Percentiles rank a stretch among this genome's conserved stretches.
Evolutionary conservation across 179 eudicot species (phyloP).

Genomic region (Beta corolliflora): DNA sequence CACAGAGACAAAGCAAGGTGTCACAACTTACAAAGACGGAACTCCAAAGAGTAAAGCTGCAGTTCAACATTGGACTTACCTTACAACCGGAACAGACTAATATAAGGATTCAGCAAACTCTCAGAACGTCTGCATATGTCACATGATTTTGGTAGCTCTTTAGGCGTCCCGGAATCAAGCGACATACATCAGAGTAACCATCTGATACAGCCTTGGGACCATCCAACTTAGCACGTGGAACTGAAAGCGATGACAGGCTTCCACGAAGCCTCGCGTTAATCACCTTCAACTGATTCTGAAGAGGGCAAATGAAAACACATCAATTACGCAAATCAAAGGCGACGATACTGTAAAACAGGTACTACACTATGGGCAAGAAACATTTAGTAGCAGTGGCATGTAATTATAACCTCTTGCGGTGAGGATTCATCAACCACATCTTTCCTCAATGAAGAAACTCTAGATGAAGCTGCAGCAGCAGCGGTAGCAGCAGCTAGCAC

Average conservation of each 20-base stretch:
- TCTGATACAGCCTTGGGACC: slow-evolving; percentile 49
- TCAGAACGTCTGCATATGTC: slow-evolving; percentile 85
- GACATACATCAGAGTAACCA: slow-evolving; percentile 48
- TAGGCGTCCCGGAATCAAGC: slow-evolving; percentile 45
- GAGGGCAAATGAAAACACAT: slow-evolving; percentile 6
- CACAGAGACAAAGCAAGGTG: slow-evolving; percentile 25
- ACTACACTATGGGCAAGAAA: background rate
- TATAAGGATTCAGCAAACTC: slow-evolving; percentile 72
- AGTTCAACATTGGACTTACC: slow-evolving; percentile 41
- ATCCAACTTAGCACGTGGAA: slow-evolving; percentile 64
- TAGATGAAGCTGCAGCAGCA: slow-evolving; percentile 93
- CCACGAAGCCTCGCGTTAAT: slow-evolving; percentile 48
- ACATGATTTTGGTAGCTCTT: slow-evolving; percentile 63
- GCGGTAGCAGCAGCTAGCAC: slow-evolving; percentile 98
- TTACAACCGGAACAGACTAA: slow-evolving; percentile 90
- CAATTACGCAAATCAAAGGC: background rate
- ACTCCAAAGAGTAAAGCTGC: background rate
- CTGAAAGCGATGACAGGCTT: slow-evolving; percentile 39
- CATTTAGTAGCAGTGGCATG: background rate
- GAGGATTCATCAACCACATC: slow-evolving; percentile 71
- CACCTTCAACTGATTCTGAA: slow-evolving; percentile 54
- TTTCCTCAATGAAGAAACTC: slow-evolving; percentile 83
- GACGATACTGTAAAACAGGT: background rate
- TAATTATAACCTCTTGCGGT: slow-evolving; percentile 55
- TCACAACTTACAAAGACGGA: background rate